Evolutionary conservation across 2,329 filamentous ascomycete genomes (phyloP).

Genomic region (Colletotrichum sp.): DNA sequence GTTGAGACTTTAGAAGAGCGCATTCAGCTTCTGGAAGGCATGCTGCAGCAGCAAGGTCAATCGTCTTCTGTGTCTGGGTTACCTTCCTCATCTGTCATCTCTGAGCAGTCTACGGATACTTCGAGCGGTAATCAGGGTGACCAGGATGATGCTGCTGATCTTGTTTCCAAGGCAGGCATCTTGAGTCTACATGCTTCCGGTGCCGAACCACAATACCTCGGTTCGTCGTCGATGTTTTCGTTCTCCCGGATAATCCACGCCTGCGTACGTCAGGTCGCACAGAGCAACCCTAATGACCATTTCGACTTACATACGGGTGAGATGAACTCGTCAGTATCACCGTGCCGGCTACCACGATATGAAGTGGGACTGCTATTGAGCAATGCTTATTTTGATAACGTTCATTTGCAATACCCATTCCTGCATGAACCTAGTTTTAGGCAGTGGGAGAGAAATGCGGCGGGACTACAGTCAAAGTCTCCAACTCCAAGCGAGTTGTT

Average conservation of each 20-base stretch:
- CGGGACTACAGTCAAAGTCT: not conserved
- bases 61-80: not conserved
- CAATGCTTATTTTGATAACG: slow-evolving; percentile 39
- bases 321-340: not conserved
- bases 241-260: slow-evolving; percentile 27
- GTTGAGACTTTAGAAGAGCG: slow-evolving; percentile 31
- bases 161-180: not conserved
- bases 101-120: too few species aligned
- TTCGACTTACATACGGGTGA: not conserved
- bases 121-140: not conserved
- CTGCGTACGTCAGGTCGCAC: not conserved
- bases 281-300: not conserved
- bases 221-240: slow-evolving; percentile 30
- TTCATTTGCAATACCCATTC: slow-evolving; percentile 42
- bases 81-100: not conserved
- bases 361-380: slow-evolving; percentile 16
- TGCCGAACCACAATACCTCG: slow-evolving; percentile 30
- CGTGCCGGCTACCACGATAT: not conserved
- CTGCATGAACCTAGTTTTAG: slow-evolving; percentile 37
- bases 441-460: slow-evolving; percentile 30
- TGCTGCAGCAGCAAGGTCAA: not conserved
- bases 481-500: not conserved
- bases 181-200: not conserved
- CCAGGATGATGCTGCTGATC: not conserved
- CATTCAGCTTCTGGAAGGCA: slow-evolving; percentile 26